Conservation (phyloP, 495 filamentous ascomycete species). For the Lichenothelia convexa region DNA sequence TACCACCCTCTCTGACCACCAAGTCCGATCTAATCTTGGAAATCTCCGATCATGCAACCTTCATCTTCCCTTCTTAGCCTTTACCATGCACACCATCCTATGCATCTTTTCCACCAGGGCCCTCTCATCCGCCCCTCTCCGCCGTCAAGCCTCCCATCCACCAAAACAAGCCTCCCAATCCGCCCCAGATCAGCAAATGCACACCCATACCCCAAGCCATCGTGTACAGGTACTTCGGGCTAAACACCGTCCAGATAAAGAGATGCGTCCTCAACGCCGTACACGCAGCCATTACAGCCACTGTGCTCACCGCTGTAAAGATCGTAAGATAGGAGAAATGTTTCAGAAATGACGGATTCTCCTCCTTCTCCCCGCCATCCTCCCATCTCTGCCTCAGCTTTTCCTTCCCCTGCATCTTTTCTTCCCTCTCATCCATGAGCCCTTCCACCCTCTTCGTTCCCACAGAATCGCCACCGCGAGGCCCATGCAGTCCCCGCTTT, state of each 20-base stretch:
- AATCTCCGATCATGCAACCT: no score
- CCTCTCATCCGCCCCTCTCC: no score
- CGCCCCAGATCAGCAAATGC: constrained; percentile 54
- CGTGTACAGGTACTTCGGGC: constrained; percentile 83
- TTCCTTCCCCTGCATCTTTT: no score
- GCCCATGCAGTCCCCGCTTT: constrained; percentile 2
- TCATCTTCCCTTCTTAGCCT: no score
- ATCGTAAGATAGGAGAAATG: constrained; percentile 44
- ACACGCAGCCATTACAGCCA: constrained; percentile 77
- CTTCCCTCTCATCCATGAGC: neutral
- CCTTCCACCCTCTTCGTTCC: neutral
- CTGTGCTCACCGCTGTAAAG: constrained; percentile 38
- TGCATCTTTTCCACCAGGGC: no score
- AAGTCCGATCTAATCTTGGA: no score
- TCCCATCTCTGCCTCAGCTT: no score
- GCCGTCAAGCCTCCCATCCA: no score
- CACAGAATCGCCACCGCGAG: neutral
- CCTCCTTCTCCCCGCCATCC: neutral
- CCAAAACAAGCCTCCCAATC: constrained; percentile 36
- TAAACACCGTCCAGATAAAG: constrained; percentile 98
- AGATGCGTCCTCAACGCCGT: constrained; percentile 69
- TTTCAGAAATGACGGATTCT: neutral
- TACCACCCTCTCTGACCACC: no score
- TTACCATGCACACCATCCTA: no score
- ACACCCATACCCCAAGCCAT: constrained; percentile 73